phyloP scores from a whole-genome alignment of 352 stramenopile species.

The Aphanomyces cochlioides region DNA sequence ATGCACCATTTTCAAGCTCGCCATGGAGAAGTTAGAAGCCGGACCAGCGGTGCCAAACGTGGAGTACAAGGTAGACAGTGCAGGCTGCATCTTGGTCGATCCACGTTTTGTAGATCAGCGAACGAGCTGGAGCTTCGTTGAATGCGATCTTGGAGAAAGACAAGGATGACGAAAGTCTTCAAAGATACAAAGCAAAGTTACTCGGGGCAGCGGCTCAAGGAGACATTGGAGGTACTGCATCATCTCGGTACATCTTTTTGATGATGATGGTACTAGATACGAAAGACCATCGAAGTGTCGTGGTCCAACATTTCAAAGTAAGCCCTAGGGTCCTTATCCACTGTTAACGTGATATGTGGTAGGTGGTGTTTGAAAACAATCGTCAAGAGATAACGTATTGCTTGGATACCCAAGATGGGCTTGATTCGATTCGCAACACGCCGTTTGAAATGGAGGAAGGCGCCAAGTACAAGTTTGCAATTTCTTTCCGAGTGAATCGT shows the following conservation, averaged over 20 bases:
- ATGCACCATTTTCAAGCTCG: not conserved
- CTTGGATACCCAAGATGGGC: constrained; percentile 58
- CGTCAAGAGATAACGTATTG: constrained; percentile 63
- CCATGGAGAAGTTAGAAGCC: not conserved
- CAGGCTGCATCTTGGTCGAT: too few species aligned
- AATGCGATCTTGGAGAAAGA: constrained; percentile 73
- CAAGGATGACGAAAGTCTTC: constrained; percentile 75
- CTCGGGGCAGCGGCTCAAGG: constrained; percentile 70
- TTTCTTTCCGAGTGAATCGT: constrained; percentile 81
- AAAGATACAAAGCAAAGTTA: constrained; percentile 82
- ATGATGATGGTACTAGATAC: constrained; percentile 37
- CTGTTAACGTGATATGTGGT: not conserved
- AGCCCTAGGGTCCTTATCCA: not conserved
- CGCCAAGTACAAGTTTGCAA: constrained; percentile 76
- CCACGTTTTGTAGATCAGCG: constrained; percentile 47
- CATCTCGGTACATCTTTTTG: not conserved
- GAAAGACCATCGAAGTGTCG: constrained; percentile 58
- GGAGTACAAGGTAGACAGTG: not conserved
- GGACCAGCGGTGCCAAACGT: constrained; percentile 2
- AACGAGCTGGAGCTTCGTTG: constrained; percentile 54
- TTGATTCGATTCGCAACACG: constrained; percentile 66
- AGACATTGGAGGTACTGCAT: constrained; percentile 59
- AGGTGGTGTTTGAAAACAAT: constrained; percentile 71
- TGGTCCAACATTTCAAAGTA: constrained; percentile 80
- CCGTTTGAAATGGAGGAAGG: constrained; percentile 75